Evolutionary conservation across 2,329 filamentous ascomycete species (phyloP).

Genomic region (Claviceps pazoutovae): DNA sequence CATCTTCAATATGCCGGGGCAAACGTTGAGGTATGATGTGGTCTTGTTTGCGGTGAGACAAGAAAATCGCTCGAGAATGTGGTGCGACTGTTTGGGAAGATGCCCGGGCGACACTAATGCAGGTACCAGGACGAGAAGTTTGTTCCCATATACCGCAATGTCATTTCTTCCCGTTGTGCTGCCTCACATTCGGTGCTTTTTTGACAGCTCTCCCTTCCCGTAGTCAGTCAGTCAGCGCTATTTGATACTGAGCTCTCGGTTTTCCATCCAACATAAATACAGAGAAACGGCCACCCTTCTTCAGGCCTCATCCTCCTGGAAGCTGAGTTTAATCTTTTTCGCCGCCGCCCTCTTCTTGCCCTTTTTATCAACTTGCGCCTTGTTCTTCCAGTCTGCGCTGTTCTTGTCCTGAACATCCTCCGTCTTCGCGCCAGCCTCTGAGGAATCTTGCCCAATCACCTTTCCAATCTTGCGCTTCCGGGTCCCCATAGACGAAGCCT

Average conservation of each 20-base stretch:
- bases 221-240: neutral
- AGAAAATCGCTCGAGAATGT: neutral
- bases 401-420: slow-evolving; percentile 4
- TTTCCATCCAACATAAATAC: neutral
- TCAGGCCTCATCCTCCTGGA: slow-evolving; percentile 40
- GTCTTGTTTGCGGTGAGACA: slow-evolving; percentile 3
- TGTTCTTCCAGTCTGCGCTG: slow-evolving; percentile 7
- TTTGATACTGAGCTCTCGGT: no score
- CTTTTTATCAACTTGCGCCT: slow-evolving; percentile 18
- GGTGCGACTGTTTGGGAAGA: slow-evolving; percentile 1
- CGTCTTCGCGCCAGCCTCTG: slow-evolving; percentile 11
- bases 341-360: slow-evolving; percentile 35
- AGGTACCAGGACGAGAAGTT: neutral
- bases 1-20: neutral
- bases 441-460: slow-evolving; percentile 21
- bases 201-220: neutral
- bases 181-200: neutral
- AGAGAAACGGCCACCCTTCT: slow-evolving; percentile 10
- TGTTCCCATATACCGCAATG: neutral
- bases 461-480: slow-evolving; percentile 40
- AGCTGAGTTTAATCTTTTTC: slow-evolving; percentile 56
- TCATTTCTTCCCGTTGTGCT: neutral
- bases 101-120: neutral
- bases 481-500: slow-evolving; percentile 19
- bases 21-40: neutral